Evolutionary conservation across 2,329 filamentous ascomycete genomes (phyloP).

Genomic region (Xylaria sp.): DNA sequence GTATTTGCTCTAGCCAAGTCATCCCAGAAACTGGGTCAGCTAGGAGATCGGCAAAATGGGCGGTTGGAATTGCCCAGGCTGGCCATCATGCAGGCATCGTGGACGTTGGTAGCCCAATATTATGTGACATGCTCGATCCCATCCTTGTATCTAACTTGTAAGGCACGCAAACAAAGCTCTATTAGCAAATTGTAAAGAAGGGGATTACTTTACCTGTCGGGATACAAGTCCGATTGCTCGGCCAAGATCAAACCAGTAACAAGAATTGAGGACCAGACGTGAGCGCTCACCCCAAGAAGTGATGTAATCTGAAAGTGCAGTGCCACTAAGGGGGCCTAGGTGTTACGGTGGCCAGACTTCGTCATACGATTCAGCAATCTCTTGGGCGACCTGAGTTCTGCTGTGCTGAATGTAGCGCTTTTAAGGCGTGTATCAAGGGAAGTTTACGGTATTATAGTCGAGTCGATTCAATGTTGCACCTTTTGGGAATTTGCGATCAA

Average conservation of each 20-base stretch:
- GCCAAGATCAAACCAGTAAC: conserved; percentile 10
- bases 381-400: conserved; percentile 24
- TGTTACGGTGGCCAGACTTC: conserved; percentile 37
- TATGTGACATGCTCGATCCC: not conserved
- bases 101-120: not conserved
- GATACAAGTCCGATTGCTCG: conserved; percentile 18
- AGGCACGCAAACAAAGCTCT: conserved; percentile 14
- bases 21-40: not conserved
- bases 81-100: not conserved
- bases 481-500: conserved; percentile 52
- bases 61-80: not conserved
- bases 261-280: conserved; percentile 7
- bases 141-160: not conserved
- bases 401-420: conserved; percentile 41
- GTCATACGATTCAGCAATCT: conserved; percentile 35
- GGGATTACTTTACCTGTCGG: conserved; percentile 37
- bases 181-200: conserved; percentile 23
- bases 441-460: conserved; percentile 50
- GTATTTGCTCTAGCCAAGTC: not conserved
- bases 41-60: not conserved
- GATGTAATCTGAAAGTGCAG: conserved; percentile 28
- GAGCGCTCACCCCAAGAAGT: conserved; percentile 14
- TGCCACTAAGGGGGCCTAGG: conserved; percentile 32
- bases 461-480: conserved; percentile 51
- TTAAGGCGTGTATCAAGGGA: conserved; percentile 44